phyloP scores from a whole-genome alignment of 2,329 filamentous ascomycete genomes.

The Aureobasidium vineae region DNA sequence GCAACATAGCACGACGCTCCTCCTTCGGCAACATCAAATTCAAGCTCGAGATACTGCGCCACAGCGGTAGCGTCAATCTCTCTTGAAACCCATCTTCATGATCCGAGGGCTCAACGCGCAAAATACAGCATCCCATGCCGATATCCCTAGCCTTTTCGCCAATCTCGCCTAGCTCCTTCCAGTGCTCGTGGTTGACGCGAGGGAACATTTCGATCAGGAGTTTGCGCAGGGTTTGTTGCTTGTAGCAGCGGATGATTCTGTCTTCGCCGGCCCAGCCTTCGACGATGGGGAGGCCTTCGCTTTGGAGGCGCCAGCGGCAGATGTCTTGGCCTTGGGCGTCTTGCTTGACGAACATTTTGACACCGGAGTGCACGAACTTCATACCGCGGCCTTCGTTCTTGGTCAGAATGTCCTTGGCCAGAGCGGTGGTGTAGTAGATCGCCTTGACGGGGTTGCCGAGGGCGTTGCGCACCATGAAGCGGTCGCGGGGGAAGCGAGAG shows the following conservation, averaged over 20 bases:
- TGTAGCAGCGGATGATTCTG: conserved; percentile 70
- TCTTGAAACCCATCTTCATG: conserved; percentile 60
- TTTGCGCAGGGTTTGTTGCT: conserved; percentile 74
- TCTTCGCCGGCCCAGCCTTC: conserved; percentile 83
- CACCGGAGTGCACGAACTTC: conserved; percentile 93
- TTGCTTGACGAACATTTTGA: conserved; percentile 99
- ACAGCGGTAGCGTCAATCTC: conserved; percentile 84
- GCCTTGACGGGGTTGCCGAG: conserved; percentile 85
- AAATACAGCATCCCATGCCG: conserved; percentile 86
- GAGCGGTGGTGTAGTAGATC: conserved; percentile 89
- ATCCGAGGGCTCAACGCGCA: conserved; percentile 68
- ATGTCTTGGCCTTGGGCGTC: conserved; percentile 83
- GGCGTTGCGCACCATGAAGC: conserved; percentile 95
- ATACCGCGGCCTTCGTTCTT: conserved; percentile 88
- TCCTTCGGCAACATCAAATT: conserved; percentile 99
- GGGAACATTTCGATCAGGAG: conserved; percentile 97
- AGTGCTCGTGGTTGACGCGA: conserved; percentile 72
- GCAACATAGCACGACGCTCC: conserved; percentile 84
- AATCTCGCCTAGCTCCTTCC: conserved; percentile 79
- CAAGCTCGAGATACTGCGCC: conserved; percentile 86
- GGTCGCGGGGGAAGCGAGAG: conserved; percentile 77
- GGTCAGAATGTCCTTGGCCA: conserved; percentile 80
- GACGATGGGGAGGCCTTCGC: conserved; percentile 86
- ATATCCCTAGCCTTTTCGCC: conserved; percentile 77
- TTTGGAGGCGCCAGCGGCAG: conserved; percentile 93